These are phyloP conservation scores for Apiospora arundinis DNA, from an alignment of 2,329 filamentous ascomycete genomes.

Conservation along the genomic window DNA sequence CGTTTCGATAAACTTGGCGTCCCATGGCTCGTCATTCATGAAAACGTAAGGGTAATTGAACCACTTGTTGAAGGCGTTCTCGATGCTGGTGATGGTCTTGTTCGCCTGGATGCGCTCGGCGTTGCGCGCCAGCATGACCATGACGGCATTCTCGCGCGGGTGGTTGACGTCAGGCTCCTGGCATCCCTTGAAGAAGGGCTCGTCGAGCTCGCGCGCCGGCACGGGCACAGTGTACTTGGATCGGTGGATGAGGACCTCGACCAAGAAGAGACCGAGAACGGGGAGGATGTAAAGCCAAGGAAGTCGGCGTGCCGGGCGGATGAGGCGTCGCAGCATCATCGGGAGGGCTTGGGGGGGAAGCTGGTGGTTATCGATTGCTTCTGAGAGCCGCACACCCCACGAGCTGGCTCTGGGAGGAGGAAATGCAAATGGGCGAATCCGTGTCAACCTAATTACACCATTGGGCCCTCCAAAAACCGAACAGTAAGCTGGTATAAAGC, in stretches of 20 bases:
- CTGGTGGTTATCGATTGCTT: background rate
- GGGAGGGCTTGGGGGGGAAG: background rate
- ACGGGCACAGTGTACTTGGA: constrained; percentile 42
- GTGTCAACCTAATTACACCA: background rate
- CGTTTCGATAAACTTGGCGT: constrained; percentile 44
- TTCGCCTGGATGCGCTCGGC: constrained; percentile 47
- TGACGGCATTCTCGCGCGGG: constrained; percentile 49
- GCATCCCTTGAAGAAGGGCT: constrained; percentile 47
- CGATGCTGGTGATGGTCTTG: constrained; percentile 47
- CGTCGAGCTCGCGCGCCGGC: constrained; percentile 45
- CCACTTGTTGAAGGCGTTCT: constrained; percentile 53
- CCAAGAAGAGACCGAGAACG: constrained; percentile 37
- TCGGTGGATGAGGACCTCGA: constrained; percentile 45
- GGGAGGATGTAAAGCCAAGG: constrained; percentile 39
- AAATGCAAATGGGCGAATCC: constrained; percentile 1
- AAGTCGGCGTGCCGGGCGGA: constrained; percentile 40
- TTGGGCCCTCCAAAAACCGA: background rate
- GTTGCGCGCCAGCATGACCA: constrained; percentile 56
- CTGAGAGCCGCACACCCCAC: constrained; percentile 6
- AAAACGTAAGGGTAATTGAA: constrained; percentile 55
- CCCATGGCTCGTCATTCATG: constrained; percentile 52
- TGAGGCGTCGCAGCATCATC: constrained; percentile 38
- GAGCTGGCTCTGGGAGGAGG: constrained; percentile 7
- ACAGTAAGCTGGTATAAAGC: background rate
- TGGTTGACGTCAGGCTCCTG: constrained; percentile 45